Evolutionary conservation across 164 flowering plant species (phyloP), one percentile per base, ranked within the genome.

Genomic region (Vitis cinerea): DNA sequence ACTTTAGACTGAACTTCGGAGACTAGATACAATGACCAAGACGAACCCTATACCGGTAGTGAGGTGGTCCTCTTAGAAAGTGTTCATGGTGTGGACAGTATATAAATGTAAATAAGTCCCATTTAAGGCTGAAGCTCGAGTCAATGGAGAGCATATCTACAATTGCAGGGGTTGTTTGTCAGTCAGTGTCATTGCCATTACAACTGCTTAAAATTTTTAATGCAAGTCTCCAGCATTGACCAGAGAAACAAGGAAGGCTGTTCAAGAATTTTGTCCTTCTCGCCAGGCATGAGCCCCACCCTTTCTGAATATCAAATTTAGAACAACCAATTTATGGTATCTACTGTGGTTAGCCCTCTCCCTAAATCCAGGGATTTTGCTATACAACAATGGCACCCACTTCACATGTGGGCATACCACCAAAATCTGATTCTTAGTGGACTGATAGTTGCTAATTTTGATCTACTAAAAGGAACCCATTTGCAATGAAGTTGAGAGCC

Each of bases 161-260:
- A 37, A 37, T 37, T 37, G 14, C 56, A 10, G 16, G 4, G 2
- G 15, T 5, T 53, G 56, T 53, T 53, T 53, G 56, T 13, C 56
- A 14, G n/a, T 53, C 16, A 14, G 14, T 13, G 56, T 53, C 56
- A 53, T 1, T 14, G 4, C 14, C 56, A 14, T 14, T 53, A 53
- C 44, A 37, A 37, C 44, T 37, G 6, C 44, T 37, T 6, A 37
- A 37, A 2, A 37, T 37, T 37, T 37, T 37, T 37, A 37, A 37
- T 37, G 44, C 44, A 37, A 37, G 44, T 37, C 44, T 37, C 44
- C 14, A 57, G 30, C 58, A 65, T 59, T 65, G 74, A 65, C 74
- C 69, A 51, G 63, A 65, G 44, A 71, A 71, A 59, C 69, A 71
- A 50, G 74, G 59, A 71, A 65, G 52, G 16, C 14, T 31, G 68